Evolutionary conservation across 768 basidiomycete species (phyloP).

Genomic region (Boletus pseudopeckii): DNA sequence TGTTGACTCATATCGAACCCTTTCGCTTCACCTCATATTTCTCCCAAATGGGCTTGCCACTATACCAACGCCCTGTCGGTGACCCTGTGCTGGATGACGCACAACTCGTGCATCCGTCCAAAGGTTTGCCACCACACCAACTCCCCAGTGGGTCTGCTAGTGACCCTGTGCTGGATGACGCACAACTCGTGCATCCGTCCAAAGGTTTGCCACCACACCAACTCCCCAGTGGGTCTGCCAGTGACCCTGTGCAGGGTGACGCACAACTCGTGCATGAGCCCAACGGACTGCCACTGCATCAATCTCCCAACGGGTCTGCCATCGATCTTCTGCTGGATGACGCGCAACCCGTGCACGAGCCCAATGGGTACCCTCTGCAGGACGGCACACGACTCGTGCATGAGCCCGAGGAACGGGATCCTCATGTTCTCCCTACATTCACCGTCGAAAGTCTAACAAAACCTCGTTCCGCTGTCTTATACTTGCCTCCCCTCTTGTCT

Average conservation of each 20-base stretch:
- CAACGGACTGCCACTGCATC: background rate
- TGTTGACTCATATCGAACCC: background rate
- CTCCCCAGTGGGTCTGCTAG: background rate
- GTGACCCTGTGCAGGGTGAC: background rate
- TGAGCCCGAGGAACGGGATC: slow-evolving; percentile 35
- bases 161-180: background rate
- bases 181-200: background rate
- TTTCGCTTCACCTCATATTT: background rate
- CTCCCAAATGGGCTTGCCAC: slow-evolving; percentile 19
- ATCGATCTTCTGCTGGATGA: background rate
- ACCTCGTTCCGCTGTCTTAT: slow-evolving; percentile 56
- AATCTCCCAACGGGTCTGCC: background rate
- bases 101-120: background rate
- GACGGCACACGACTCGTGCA: background rate
- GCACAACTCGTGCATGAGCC: background rate
- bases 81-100: background rate
- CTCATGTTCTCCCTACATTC: slow-evolving; percentile 56
- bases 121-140: too few species aligned
- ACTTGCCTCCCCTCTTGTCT: slow-evolving; percentile 82
- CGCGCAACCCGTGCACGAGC: background rate
- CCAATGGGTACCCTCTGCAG: background rate
- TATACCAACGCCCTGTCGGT: background rate
- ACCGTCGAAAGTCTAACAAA: slow-evolving; percentile 33
- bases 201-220: background rate
- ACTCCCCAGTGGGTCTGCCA: background rate